These are phyloP conservation scores for Emericellopsis cladophorae DNA, from an alignment of 2,329 filamentous ascomycete genomes.

Conservation along the genomic window DNA sequence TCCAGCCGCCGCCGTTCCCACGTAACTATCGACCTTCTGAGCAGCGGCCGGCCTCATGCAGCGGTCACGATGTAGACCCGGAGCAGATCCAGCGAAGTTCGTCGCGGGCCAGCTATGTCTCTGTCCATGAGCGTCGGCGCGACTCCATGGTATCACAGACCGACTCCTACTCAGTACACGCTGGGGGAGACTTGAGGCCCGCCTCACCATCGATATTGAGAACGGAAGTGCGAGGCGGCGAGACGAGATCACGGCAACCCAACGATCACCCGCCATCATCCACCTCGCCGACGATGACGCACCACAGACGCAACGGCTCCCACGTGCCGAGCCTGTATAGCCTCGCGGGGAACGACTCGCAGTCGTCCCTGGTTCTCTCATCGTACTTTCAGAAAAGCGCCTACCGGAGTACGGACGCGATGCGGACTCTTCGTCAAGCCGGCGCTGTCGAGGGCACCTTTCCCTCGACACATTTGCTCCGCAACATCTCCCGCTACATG, in stretches of 20 bases:
- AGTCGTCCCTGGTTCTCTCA: constrained; percentile 38
- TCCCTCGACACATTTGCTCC: constrained; percentile 43
- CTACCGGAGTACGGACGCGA: constrained; percentile 32
- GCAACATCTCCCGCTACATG: constrained; percentile 53
- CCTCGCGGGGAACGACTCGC: constrained; percentile 40
- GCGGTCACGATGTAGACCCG: constrained; percentile 7
- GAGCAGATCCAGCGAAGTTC: constrained; percentile 22
- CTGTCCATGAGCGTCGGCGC: constrained; percentile 35
- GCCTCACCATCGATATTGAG: constrained; percentile 26
- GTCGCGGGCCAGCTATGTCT: constrained; percentile 35
- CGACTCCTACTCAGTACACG: constrained; percentile 40
- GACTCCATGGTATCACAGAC: constrained; percentile 44
- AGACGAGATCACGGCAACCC: constrained; percentile 4
- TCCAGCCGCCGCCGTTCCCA: neutral
- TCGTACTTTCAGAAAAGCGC: constrained; percentile 34
- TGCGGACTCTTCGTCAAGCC: constrained; percentile 34
- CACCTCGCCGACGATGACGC: constrained; percentile 3
- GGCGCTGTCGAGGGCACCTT: constrained; percentile 47
- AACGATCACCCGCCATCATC: neutral
- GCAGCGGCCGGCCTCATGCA: constrained; percentile 1
- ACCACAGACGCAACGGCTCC: constrained; percentile 12
- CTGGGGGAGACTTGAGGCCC: constrained; percentile 27
- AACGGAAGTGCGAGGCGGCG: constrained; percentile 11
- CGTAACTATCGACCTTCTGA: neutral
- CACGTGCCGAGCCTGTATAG: constrained; percentile 47